A percentile compares a stretch with the other conserved stretches of the same genome.
Evolutionary conservation across 306 rosid species (phyloP).

Genomic region (Malus sylvestris): DNA sequence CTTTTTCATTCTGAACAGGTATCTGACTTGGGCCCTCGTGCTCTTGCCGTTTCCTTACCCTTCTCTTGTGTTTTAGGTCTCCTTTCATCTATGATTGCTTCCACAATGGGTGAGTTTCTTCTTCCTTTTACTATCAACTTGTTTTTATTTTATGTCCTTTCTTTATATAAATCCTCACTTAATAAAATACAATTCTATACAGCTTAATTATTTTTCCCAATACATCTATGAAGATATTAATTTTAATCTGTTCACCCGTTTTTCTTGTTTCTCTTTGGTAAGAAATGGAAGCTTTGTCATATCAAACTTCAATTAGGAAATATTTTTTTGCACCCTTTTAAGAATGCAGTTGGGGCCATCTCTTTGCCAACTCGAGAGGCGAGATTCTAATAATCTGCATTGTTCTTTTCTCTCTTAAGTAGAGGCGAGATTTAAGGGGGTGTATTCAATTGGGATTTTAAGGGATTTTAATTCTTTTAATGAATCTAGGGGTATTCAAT

Average conservation of each 20-base stretch:
- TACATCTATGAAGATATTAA: neutral
- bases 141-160: neutral
- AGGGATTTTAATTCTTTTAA: no score
- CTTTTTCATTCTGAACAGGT: constrained; percentile 50
- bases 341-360: neutral
- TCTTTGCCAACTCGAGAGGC: neutral
- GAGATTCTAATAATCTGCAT: no score
- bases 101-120: constrained; percentile 62
- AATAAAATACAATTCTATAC: neutral
- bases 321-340: neutral
- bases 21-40: constrained; percentile 69
- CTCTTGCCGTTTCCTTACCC: constrained; percentile 76
- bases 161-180: no score
- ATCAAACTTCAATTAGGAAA: neutral
- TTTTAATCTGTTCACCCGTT: neutral
- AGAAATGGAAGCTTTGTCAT: neutral
- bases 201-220: neutral
- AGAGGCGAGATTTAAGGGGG: no score
- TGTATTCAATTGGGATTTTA: no score
- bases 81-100: constrained; percentile 66
- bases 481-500: no score
- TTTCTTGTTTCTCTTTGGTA: neutral
- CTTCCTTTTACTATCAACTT: neutral
- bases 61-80: constrained; percentile 68
- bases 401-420: no score